Base-by-base conservation (phyloP, 2,329 filamentous ascomycete genomes). In the Sarocladium kiliense region DNA sequence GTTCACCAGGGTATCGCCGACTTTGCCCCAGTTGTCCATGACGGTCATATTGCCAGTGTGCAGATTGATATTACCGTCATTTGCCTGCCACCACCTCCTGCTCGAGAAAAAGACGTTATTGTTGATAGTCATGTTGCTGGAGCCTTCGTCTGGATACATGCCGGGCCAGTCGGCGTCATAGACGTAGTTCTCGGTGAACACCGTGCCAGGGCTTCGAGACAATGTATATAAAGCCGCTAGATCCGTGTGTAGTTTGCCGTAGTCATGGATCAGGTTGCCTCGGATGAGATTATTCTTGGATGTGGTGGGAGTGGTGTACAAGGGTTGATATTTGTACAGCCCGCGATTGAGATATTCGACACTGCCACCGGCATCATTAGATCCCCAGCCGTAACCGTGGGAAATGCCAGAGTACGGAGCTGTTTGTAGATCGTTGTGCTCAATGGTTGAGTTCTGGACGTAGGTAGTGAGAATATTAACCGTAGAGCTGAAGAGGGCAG, bases 241-340 rank as follows among this genome's bases (percentile, higher is more conserved):
- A 26, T 53, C 50, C 5, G 50, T 53, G 19, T 53, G 50, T 6
- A 30, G 21, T 3, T 18, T 9, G 3, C 50, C 50, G 21, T 53
- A 53, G 4, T 37, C 18, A 16, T 53, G 30, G 4, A 53, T 14
- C 9, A 53, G 34, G 21, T 53, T 53, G 9, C 6, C 18, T 26
- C 6, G 7, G 23, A 53, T 39, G 7, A 53, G 50, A 11, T 41
- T 41, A 30, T 53, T 41, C 32, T 39, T 26, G 7, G 32, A 41
- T 4, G 34, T 37, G 3, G 50, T 53, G 3, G 50, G 50, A 53
- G 50, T 53, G n/a, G 18, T 39, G 32, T 53, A 53, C 4, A 36
- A 12, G 12, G 50, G 50, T 30, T 53, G 50, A 26, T 37, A 53
- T n/a, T 53, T 53, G 19, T 53, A 53, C 10, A 53, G 50, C 14